Base-by-base conservation (phyloP, 306 rosid species). In the Vigna mungo region DNA sequence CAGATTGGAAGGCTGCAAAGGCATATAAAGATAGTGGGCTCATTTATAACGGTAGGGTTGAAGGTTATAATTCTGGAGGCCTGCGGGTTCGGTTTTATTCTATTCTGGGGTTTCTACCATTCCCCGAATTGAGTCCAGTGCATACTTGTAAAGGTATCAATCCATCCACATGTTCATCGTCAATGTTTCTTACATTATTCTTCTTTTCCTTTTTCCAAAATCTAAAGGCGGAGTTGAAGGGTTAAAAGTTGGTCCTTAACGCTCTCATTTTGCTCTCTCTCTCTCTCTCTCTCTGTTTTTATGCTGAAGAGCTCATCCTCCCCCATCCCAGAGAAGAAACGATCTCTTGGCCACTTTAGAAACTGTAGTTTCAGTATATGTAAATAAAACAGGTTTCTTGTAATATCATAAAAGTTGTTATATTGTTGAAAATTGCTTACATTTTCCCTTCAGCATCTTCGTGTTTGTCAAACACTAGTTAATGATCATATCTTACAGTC, bases 1-100 rank as follows among this genome's bases (percentile, higher is more conserved):
- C 88, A 72, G 97, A 90, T 88, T 94, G 97, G 98, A 87, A 92
- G 83, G 84, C 86, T 76, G 98, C 95, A 53, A 89, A 62, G 74
- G 78, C 80, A 61, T 89, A 86, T 78, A 74, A 46, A 68, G 96
- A 88, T 6, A 84, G 87, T 72, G 90, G 91, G 64, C 76, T 84
- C 81, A 73, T 90, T 54, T 90, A 80, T 39, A 84, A 89, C 71
- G 97, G 95, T 9, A 86, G 91, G 86, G 77, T 94, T 83, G 96
- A 92, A 85, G 91, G 89, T 25, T 83, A 70, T 67, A 94, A 94
- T 32, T 53, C 82, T 59, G 98, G 98, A 73, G 98, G 98, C 70
- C 71, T 94, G 48, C 81, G 85, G 25, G 41, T 94, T 73, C 88
- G 91, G 2, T 90, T 94, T 85, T 86, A 63, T 82, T 89, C 95